Evolutionary conservation across 1,284 basidiomycete species (phyloP), one percentile per base, ranked within the genome.

Genomic region (Microbotryum saponariae): DNA sequence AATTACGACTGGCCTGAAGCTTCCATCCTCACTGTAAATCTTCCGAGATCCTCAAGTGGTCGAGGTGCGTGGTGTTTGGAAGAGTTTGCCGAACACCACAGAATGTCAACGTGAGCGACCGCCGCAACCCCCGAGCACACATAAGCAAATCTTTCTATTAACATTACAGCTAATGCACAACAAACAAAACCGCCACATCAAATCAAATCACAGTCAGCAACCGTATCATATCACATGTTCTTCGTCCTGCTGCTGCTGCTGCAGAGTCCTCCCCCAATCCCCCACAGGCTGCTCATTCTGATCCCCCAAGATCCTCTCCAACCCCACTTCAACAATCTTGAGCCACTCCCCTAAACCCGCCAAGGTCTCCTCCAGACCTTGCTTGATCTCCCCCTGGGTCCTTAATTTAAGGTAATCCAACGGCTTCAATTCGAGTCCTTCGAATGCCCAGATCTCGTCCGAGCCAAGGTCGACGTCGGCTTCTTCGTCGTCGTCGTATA

Each of bases 341-440:
- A 97, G 77, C 90, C 90, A 96, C 66, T 82, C 79, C 3, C 83
- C 81, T 50, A 97, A 81, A 69, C 89, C 86, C 61, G 88, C 86
- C 9, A 96, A 84, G 1, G 86, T 88, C 53, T 79, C 78, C 45
- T 85, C 85, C 47, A 97, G 80, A 71, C 88, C 85, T 1, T 78
- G 76, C 67, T 89, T 86, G 0, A 88, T 85, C 44, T 80, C 80
- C 37, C 87, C 85, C 45, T 79, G 80, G 20, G 78, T 77, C 59
- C 84, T 80, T 10, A 91, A 75, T n/a, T 78, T 74, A 8, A 75
- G 75, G 63, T 89, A 85, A 73, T 92, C 85, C 20, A 93, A 77
- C 2, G 87, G 83, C 46, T 78, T 79, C 6, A 90, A 75, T 51
- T 80, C 73, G 21, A 82, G 78, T 10, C 65, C 71, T 48, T 25